Base-by-base conservation (phyloP, 805 yeast species). In the Metschnikowia amazonensis region DNA sequence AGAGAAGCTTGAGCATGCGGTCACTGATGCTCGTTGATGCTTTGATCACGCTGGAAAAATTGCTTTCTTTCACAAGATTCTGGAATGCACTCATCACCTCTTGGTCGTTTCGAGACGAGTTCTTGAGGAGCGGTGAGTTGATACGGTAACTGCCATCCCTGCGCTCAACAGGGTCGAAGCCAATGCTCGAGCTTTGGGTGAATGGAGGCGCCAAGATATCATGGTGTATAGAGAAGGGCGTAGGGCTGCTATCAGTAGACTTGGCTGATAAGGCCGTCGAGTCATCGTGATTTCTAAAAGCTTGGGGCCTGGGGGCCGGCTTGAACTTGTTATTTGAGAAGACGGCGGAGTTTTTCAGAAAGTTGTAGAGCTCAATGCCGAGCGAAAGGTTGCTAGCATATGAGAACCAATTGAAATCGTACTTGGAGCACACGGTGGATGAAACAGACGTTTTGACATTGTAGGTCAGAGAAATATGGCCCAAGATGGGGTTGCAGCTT, bases 341-440 rank as follows among this genome's bases (percentile, higher is more conserved):
- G 11, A 42, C 18, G 2, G 51, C 29, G 2, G 48, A 42, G 10
- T 27, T 40, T 35, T 54, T 57, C 30, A 69, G 66, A 28, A 70
- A 69, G 47, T 80, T 79, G 84, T 92, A 88, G 18, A 90, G 62
- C 56, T 90, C 97, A 56, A 87, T 81, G 2, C 99, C 99, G 23
- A 94, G 64, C 0, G 92, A 81, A 40, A 94, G 67, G 60, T 92
- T 87, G 43, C 96, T 86, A 52, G 87, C 86, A 58, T 92, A 90
- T 0, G 98, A 92, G 60, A 87, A 92, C 43, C 89, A 67, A 60
- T 94, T 94, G 64, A 94, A 92, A 58, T 88, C 96, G 59, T 89
- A 90, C 47, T 84, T 77, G 4, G 96, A 86, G 38, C 89, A 80
- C 44, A 92, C 82, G 0, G 95, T 84, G 1, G 92, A 80, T 25